Conservation (phyloP, 805 yeast genomes). For the Debaryomyces prosopidis region DNA sequence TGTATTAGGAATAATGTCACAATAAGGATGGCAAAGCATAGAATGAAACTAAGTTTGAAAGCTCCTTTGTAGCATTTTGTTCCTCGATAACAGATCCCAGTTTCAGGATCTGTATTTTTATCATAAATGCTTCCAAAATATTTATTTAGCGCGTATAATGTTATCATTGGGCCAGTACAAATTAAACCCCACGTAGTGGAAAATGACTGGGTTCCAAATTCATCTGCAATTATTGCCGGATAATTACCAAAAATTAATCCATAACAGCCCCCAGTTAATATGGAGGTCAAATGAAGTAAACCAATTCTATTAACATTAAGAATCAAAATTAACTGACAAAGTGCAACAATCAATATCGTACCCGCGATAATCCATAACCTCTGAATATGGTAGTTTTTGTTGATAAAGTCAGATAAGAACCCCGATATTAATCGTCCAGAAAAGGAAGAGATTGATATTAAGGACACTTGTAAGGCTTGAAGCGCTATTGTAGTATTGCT, state of each 20-base stretch:
- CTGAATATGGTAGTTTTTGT: conserved; percentile 52
- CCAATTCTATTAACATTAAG: conserved; percentile 24
- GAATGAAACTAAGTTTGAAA: conserved; percentile 28
- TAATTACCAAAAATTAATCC: conserved; percentile 73
- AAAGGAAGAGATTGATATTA: conserved; percentile 64
- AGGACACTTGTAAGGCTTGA: conserved; percentile 73
- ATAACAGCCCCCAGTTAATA: conserved; percentile 62
- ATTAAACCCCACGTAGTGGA: conserved; percentile 77
- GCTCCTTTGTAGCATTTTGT: conserved; percentile 40
- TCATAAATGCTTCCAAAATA: conserved; percentile 59
- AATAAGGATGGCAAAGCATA: conserved; percentile 27
- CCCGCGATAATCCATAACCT: conserved; percentile 64
- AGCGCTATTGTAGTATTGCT: conserved; percentile 30
- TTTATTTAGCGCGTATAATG: conserved; percentile 54
- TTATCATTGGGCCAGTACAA: conserved; percentile 67
- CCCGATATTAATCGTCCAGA: conserved; percentile 67
- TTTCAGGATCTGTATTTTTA: conserved; percentile 37
- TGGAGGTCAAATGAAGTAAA: conserved; percentile 50
- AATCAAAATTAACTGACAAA: conserved; percentile 39
- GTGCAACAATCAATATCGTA: conserved; percentile 37
- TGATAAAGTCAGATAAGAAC: conserved; percentile 59
- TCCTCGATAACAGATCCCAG: conserved; percentile 40
- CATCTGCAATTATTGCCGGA: conserved; percentile 75
- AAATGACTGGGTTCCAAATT: conserved; percentile 65
- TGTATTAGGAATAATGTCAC: conserved; percentile 26